A percentile compares a stretch with the other conserved stretches of the same genome.
Evolutionary conservation across 192 early-diverging fungal species (phyloP).

Genomic region (Mortierella claussenii): DNA sequence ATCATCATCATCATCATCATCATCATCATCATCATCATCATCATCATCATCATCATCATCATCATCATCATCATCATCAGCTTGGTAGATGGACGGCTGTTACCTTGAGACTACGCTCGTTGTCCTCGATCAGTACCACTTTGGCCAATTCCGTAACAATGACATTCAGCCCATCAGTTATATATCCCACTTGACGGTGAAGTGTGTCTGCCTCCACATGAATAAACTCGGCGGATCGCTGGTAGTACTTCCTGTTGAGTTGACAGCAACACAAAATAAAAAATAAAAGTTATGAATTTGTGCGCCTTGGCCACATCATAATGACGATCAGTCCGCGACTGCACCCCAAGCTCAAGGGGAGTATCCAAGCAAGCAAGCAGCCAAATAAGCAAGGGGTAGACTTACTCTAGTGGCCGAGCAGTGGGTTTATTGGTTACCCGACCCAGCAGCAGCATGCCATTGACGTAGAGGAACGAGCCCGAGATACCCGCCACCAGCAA

Average conservation of each 20-base stretch:
- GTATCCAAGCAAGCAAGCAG: too few species aligned
- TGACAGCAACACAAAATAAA: background rate
- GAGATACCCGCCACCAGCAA: conserved; percentile 34
- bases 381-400: too few species aligned
- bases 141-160: conserved; percentile 47
- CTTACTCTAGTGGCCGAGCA: conserved; percentile 43
- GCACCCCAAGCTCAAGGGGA: too few species aligned
- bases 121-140: conserved; percentile 41
- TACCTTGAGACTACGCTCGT: conserved; percentile 44
- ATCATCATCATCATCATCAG: background rate
- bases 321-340: too few species aligned
- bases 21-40: too few species aligned
- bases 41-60: background rate
- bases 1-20: too few species aligned
- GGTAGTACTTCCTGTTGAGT: conserved; percentile 33
- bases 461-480: conserved; percentile 39
- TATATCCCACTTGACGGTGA: conserved; percentile 28
- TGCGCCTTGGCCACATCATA: too few species aligned
- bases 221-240: conserved; percentile 38
- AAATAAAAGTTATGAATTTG: background rate
- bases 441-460: conserved; percentile 18
- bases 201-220: conserved; percentile 29
- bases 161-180: conserved; percentile 48
- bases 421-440: conserved; percentile 32
- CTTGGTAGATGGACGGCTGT: too few species aligned